Conservation (phyloP, 768 basidiomycete genomes). For the Hygrophorus russula region DNA sequence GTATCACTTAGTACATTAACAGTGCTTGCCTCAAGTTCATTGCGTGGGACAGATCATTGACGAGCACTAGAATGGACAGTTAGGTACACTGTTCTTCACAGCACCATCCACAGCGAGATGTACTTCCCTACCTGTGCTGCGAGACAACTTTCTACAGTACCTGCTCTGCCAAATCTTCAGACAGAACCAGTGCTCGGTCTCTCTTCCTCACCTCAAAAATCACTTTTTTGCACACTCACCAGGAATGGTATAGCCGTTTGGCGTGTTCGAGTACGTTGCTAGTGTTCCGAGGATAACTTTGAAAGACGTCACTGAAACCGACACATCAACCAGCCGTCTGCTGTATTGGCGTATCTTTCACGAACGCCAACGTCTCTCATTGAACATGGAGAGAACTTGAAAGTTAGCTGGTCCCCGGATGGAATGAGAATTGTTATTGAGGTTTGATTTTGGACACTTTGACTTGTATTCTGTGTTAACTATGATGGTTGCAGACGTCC, state of each 20-base stretch:
- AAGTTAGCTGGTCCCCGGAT: slow-evolving; percentile 77
- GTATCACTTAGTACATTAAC: not conserved
- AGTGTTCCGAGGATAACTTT: not conserved
- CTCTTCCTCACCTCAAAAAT: slow-evolving; percentile 57
- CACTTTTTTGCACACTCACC: slow-evolving; percentile 72
- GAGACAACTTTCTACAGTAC: slow-evolving; percentile 56
- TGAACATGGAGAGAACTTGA: slow-evolving; percentile 75
- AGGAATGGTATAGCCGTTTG: slow-evolving; percentile 63
- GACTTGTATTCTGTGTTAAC: not conserved
- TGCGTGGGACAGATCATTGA: no score
- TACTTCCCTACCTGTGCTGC: slow-evolving; percentile 82
- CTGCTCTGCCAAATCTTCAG: slow-evolving; percentile 53
- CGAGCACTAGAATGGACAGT: no score
- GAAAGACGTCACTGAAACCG: slow-evolving; percentile 3
- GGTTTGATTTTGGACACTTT: slow-evolving; percentile 24
- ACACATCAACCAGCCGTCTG: slow-evolving; percentile 45
- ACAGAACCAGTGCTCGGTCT: slow-evolving; percentile 48
- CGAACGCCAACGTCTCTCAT: slow-evolving; percentile 67
- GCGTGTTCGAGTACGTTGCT: slow-evolving; percentile 61
- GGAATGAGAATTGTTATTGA: slow-evolving; percentile 70
- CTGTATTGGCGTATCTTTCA: slow-evolving; percentile 59
- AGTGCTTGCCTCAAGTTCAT: not conserved
- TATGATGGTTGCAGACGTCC: slow-evolving; percentile 50
- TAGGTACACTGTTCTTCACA: not conserved
- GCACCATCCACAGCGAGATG: slow-evolving; percentile 31